Evolutionary conservation across 2,329 filamentous ascomycete species (phyloP).

Genomic region (Epicoccum nigrum): DNA sequence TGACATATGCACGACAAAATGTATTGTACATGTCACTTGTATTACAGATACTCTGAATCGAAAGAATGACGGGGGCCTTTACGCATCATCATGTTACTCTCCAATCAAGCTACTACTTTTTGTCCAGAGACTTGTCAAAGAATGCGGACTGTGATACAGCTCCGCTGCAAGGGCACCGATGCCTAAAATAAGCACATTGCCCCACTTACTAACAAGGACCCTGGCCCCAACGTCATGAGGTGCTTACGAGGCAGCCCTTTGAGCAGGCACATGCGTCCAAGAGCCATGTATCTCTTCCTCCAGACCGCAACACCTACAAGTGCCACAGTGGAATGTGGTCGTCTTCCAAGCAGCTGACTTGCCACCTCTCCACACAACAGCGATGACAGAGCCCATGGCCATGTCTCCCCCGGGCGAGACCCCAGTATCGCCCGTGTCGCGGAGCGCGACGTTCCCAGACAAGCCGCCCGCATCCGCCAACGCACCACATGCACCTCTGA

Average conservation of each 20-base stretch:
- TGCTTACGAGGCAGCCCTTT: slow-evolving; percentile 23
- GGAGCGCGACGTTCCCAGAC: slow-evolving; percentile 32
- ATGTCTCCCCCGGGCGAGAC: slow-evolving; percentile 23
- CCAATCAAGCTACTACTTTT: too few species aligned
- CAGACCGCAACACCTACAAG: background rate
- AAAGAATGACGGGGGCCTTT: too few species aligned
- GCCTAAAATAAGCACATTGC: background rate
- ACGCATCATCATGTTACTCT: too few species aligned
- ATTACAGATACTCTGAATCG: too few species aligned
- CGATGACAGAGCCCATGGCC: slow-evolving; percentile 21
- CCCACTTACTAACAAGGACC: slow-evolving; percentile 21
- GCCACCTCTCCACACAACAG: background rate
- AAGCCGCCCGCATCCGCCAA: slow-evolving; percentile 32
- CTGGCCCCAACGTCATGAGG: slow-evolving; percentile 21
- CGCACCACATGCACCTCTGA: slow-evolving; percentile 38
- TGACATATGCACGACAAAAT: too few species aligned
- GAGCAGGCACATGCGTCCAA: slow-evolving; percentile 10
- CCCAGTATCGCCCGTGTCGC: slow-evolving; percentile 33
- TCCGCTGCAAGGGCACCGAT: background rate
- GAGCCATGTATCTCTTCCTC: background rate
- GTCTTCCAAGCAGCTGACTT: background rate
- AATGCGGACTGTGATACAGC: too few species aligned
- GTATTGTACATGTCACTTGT: too few species aligned
- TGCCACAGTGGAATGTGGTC: background rate
- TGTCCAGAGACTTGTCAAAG: too few species aligned